Percentiles rank a stretch among this genome's conserved stretches.
phyloP scores from a whole-genome alignment of 345 rosid genomes.

The Turritis glabra region DNA sequence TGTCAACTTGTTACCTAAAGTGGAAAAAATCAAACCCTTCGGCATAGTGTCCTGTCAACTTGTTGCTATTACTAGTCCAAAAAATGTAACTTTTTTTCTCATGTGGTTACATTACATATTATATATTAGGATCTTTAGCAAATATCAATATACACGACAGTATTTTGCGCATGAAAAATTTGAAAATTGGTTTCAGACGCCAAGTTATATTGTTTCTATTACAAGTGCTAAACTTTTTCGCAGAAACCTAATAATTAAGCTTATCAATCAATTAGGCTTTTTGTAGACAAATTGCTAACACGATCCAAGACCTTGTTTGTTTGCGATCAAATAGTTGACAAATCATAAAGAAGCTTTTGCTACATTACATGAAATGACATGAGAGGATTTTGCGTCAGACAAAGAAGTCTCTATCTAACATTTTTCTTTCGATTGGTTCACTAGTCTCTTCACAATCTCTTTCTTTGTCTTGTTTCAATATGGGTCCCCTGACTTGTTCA shows the following conservation, averaged over 20 bases:
- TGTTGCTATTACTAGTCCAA: background rate
- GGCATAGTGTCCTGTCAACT: conserved; percentile 1
- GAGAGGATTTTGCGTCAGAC: conserved; percentile 31
- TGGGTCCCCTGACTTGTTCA: conserved; percentile 32
- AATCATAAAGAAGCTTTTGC: conserved; percentile 25
- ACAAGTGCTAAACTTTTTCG: conserved; percentile 1
- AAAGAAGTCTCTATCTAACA: conserved; percentile 29
- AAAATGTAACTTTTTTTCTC: background rate
- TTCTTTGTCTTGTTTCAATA: conserved; percentile 23
- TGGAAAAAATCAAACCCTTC: conserved; percentile 16
- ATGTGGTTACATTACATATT: background rate
- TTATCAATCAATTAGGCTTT: conserved; percentile 27
- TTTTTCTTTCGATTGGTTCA: conserved; percentile 28
- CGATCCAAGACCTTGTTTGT: conserved; percentile 18
- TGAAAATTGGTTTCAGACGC: background rate
- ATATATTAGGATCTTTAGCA: background rate
- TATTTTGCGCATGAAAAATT: background rate
- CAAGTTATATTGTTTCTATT: background rate
- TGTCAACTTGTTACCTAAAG: conserved; percentile 34
- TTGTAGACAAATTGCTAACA: conserved; percentile 15
- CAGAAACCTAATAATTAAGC: conserved; percentile 9
- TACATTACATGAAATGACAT: conserved; percentile 35
- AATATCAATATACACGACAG: conserved; percentile 2
- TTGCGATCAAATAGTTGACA: conserved; percentile 25
- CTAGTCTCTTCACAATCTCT: conserved; percentile 29